A percentile compares a stretch with the other conserved stretches of the same genome.
phyloP scores from a whole-genome alignment of 495 filamentous ascomycete species.

The Xylaria intraflava region DNA sequence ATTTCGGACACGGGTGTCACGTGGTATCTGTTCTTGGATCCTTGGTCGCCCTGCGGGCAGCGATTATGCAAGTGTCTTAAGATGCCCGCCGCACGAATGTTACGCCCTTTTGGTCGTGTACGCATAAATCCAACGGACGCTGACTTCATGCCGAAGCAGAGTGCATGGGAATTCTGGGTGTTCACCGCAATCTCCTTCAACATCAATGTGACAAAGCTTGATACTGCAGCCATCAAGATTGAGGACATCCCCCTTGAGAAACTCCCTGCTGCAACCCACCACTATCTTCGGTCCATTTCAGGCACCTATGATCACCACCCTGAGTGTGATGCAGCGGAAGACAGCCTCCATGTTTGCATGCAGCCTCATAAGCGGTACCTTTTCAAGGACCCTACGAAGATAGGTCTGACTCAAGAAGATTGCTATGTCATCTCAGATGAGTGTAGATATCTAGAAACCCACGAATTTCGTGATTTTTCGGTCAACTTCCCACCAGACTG shows the following conservation, averaged over 20 bases:
- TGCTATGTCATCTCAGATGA: constrained; percentile 58
- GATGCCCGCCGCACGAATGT: background rate
- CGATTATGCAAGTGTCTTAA: background rate
- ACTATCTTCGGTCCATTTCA: constrained; percentile 22
- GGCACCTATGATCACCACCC: constrained; percentile 53
- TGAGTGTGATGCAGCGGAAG: constrained; percentile 61
- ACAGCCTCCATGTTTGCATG: constrained; percentile 49
- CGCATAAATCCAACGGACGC: background rate
- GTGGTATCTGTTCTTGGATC: constrained; percentile 31
- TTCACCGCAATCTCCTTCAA: background rate
- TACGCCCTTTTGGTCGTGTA: constrained; percentile 17
- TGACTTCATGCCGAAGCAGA: background rate
- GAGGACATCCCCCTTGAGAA: background rate
- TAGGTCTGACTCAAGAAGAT: constrained; percentile 44
- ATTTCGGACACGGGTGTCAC: constrained; percentile 14
- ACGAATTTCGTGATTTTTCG: constrained; percentile 44
- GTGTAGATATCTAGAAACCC: constrained; percentile 43
- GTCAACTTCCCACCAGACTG: constrained; percentile 34
- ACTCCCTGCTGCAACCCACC: background rate
- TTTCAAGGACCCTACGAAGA: constrained; percentile 56
- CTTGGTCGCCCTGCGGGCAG: constrained; percentile 12
- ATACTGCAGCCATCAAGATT: background rate
- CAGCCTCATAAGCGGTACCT: constrained; percentile 43
- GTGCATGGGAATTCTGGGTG: constrained; percentile 8
- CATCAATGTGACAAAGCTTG: background rate